Percentiles rank a stretch among this genome's conserved stretches.
phyloP scores from a whole-genome alignment of 164 flowering plant species.

The Liriodendron chinense region DNA sequence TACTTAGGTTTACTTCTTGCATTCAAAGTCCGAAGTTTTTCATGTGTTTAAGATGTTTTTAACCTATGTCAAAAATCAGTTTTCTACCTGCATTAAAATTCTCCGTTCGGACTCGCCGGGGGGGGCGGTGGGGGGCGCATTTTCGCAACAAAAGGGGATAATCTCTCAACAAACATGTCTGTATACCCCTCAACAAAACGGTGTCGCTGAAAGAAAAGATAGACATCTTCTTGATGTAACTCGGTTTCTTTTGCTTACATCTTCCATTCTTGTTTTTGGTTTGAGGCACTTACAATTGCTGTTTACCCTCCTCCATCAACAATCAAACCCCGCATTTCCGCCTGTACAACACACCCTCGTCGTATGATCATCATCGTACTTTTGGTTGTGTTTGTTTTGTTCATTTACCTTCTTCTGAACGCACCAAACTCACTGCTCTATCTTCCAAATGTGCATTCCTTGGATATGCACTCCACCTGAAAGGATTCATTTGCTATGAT shows the following conservation, averaged over 20 bases:
- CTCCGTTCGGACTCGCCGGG: background rate
- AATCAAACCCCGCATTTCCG: too few relatives aligned
- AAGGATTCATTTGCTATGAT: background rate
- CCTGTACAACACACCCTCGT: too few relatives aligned
- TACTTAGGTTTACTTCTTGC: background rate
- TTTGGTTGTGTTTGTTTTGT: too few relatives aligned
- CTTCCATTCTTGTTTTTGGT: background rate
- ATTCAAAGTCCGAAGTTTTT: background rate
- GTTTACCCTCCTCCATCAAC: too few relatives aligned
- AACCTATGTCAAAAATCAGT: too few relatives aligned
- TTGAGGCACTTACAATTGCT: background rate
- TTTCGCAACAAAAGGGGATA: background rate
- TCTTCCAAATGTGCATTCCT: too few relatives aligned
- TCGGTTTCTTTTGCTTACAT: background rate
- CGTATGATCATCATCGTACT: too few relatives aligned
- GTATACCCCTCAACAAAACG: background rate
- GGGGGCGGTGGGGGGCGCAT: background rate
- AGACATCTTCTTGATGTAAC: background rate
- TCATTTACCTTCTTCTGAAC: too few relatives aligned
- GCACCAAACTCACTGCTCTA: too few relatives aligned
- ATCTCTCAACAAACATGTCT: background rate
- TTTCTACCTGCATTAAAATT: background rate
- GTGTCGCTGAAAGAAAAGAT: background rate
- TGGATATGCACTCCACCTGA: too few relatives aligned
- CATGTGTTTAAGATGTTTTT: background rate